Evolutionary conservation across 345 rosid genomes (phyloP).

Genomic region (Heritiera littoralis): DNA sequence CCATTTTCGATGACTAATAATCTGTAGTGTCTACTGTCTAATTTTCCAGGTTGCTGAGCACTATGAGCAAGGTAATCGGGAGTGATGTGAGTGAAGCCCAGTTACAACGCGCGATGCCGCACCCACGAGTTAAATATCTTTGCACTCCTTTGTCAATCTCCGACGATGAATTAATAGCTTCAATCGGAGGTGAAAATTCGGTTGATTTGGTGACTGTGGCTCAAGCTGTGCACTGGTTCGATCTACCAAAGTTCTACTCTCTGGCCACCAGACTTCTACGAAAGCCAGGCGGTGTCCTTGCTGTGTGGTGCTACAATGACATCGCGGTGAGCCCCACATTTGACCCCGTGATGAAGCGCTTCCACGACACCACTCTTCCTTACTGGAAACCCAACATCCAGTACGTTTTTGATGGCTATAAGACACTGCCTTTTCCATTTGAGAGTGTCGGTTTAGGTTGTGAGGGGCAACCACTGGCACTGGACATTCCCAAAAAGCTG

Average conservation of each 20-base stretch:
- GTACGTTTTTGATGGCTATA: constrained; percentile 40
- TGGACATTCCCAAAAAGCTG: constrained; percentile 50
- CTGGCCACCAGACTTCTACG: constrained; percentile 43
- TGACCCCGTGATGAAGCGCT: constrained; percentile 43
- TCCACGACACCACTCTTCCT: constrained; percentile 47
- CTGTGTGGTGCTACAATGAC: constrained; percentile 58
- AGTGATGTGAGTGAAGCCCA: constrained; percentile 62
- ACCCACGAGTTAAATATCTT: constrained; percentile 47
- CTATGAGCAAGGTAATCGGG: constrained; percentile 55
- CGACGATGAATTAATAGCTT: constrained; percentile 44
- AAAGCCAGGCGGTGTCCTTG: constrained; percentile 64
- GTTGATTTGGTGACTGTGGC: constrained; percentile 63
- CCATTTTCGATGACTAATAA: too few species aligned
- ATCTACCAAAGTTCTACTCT: constrained; percentile 57
- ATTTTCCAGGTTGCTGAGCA: constrained; percentile 54
- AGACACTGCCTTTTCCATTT: constrained; percentile 62
- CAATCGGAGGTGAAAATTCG: constrained; percentile 53
- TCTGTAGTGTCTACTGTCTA: too few species aligned
- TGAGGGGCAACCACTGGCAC: constrained; percentile 52
- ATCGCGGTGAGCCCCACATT: constrained; percentile 48
- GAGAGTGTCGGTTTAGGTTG: constrained; percentile 57
- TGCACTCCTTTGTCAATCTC: constrained; percentile 55
- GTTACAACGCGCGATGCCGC: constrained; percentile 43
- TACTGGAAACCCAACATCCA: constrained; percentile 41
- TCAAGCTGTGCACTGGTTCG: constrained; percentile 67